Evolutionary conservation across 2,329 filamentous ascomycete genomes (phyloP).

Genomic region (Aureobasidium sp.): DNA sequence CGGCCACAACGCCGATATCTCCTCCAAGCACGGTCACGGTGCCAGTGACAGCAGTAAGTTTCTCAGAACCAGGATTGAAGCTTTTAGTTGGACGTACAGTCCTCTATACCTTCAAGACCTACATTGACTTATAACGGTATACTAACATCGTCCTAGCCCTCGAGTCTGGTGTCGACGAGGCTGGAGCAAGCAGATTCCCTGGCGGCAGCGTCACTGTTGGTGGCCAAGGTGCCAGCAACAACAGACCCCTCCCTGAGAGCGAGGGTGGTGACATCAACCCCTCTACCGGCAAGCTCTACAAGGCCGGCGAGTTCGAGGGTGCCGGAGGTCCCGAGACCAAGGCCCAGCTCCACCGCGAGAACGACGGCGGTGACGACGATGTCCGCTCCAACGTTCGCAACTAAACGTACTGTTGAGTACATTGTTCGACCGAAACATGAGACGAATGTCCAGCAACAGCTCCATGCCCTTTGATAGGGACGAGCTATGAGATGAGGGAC

Average conservation of each 20-base stretch:
- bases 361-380: conserved; percentile 33
- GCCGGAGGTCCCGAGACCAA: conserved; percentile 41
- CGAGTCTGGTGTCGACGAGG: conserved; percentile 42
- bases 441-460: not conserved
- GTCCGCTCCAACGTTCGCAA: conserved; percentile 20
- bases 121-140: not conserved
- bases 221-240: conserved; percentile 37
- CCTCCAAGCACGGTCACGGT: conserved; percentile 17
- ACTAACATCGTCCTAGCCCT: conserved; percentile 24
- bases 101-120: not conserved
- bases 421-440: not conserved
- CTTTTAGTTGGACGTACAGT: not conserved
- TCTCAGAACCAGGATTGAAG: not conserved
- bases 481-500: not conserved
- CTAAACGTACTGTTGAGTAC: not conserved
- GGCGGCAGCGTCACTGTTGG: conserved; percentile 37
- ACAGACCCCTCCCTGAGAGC: conserved; percentile 38
- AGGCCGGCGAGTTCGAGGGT: conserved; percentile 43
- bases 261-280: conserved; percentile 39
- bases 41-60: conserved; percentile 33
- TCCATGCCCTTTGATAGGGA: not conserved
- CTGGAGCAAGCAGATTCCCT: conserved; percentile 35
- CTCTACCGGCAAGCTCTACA: conserved; percentile 30
- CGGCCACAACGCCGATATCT: conserved; percentile 24
- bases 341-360: conserved; percentile 29